Evolutionary conservation across 192 early-diverging fungal species (phyloP).

Genomic region (Neocallimastix lanati): DNA sequence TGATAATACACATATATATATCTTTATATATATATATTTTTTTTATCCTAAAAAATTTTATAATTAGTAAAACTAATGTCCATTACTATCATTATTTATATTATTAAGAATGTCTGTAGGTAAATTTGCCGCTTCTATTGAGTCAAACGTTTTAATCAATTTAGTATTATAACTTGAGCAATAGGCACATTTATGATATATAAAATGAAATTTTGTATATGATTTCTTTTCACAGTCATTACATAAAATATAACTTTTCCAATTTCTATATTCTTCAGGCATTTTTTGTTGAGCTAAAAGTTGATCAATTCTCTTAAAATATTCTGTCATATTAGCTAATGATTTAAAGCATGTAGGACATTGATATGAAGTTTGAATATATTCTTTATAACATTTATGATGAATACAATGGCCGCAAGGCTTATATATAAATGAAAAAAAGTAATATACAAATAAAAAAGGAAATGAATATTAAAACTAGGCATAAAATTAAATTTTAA

Average conservation of each 20-base stretch:
- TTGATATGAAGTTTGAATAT: conserved; percentile 79
- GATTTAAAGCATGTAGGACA: conserved; percentile 91
- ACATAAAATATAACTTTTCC: conserved; percentile 60
- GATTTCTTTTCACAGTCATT: too few relatives aligned
- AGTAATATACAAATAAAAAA: too few relatives aligned
- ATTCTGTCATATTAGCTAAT: conserved; percentile 58
- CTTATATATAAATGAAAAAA: too few relatives aligned
- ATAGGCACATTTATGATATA: conserved; percentile 98
- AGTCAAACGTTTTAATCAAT: background rate
- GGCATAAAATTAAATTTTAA: too few relatives aligned
- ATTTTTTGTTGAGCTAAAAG: conserved; percentile 63
- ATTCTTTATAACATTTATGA: conserved; percentile 58
- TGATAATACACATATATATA: too few relatives aligned
- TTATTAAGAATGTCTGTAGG: background rate
- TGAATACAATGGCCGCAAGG: conserved; percentile 87
- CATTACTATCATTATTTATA: too few relatives aligned
- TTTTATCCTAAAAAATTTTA: too few relatives aligned
- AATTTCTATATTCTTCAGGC: conserved; percentile 73
- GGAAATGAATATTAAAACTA: too few relatives aligned
- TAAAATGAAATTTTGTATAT: conserved; percentile 79
- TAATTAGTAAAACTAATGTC: too few relatives aligned
- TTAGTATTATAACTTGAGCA: background rate
- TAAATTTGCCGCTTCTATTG: background rate
- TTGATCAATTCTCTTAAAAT: conserved; percentile 67
- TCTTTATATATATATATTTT: too few relatives aligned